These are phyloP conservation scores for Ramularia endophylla DNA, from an alignment of 2,329 filamentous ascomycete species.

Conservation along the genomic window DNA sequence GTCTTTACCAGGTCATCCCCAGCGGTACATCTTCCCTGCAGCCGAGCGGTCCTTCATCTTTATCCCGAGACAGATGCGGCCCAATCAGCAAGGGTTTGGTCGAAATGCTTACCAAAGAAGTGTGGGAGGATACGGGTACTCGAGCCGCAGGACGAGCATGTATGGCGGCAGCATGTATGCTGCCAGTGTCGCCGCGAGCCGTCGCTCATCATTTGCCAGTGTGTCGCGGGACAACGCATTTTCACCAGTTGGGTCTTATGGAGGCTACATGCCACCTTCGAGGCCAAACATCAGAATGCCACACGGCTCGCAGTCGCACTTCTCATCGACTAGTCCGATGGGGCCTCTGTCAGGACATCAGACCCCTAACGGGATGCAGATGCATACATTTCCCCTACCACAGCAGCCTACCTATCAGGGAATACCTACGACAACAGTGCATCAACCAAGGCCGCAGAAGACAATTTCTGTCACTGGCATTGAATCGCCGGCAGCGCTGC, in stretches of 20 bases:
- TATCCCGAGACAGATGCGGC: slow-evolving; percentile 86
- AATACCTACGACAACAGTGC: slow-evolving; percentile 66
- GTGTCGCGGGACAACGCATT: slow-evolving; percentile 66
- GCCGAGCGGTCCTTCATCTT: slow-evolving; percentile 94
- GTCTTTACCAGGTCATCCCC: slow-evolving; percentile 71
- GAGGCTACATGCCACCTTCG: slow-evolving; percentile 45
- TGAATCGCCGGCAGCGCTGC: slow-evolving; percentile 68
- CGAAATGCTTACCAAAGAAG: slow-evolving; percentile 65
- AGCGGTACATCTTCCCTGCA: slow-evolving; percentile 87
- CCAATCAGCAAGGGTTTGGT: slow-evolving; percentile 75
- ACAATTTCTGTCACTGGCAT: slow-evolving; percentile 88
- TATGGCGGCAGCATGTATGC: slow-evolving; percentile 78
- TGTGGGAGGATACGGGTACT: slow-evolving; percentile 61
- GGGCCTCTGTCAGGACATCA: slow-evolving; percentile 30
- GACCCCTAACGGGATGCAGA: slow-evolving; percentile 46
- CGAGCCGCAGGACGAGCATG: slow-evolving; percentile 72
- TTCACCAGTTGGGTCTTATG: slow-evolving; percentile 70
- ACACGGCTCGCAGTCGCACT: slow-evolving; percentile 34
- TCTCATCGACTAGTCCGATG: slow-evolving; percentile 29
- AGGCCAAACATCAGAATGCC: slow-evolving; percentile 83
- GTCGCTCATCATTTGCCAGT: slow-evolving; percentile 72
- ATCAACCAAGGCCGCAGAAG: slow-evolving; percentile 93
- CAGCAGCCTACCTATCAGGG: slow-evolving; percentile 55
- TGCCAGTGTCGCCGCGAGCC: slow-evolving; percentile 80
- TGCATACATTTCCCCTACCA: slow-evolving; percentile 48